Evolutionary conservation across 1,284 basidiomycete genomes (phyloP).

Genomic region (Pulchroboletus neoregius): DNA sequence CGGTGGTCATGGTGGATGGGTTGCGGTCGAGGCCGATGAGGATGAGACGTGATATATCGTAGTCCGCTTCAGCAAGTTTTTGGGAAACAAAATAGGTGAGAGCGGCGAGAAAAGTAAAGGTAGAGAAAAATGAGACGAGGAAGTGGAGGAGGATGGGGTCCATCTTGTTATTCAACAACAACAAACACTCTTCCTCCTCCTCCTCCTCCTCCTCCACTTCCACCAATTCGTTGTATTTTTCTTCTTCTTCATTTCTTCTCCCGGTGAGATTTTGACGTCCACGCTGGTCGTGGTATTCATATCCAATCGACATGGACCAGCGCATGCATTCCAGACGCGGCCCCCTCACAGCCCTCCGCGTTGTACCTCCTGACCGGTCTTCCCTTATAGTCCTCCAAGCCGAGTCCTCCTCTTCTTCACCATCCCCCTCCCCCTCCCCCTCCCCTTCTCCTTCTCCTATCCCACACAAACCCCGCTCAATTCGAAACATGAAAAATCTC

Average conservation of each 20-base stretch:
- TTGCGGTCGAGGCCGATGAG: slow-evolving; percentile 51
- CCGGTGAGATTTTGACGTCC: slow-evolving; percentile 21
- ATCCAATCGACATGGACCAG: slow-evolving; percentile 34
- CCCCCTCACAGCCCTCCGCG: slow-evolving; percentile 56
- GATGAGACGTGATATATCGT: slow-evolving; percentile 55
- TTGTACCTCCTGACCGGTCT: slow-evolving; percentile 48
- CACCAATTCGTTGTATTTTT: slow-evolving; percentile 23
- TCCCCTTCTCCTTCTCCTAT: slow-evolving; percentile 44
- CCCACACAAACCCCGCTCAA: slow-evolving; percentile 39
- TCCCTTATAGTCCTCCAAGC: slow-evolving; percentile 47
- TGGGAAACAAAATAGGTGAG: slow-evolving; percentile 40
- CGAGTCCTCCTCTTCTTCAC: slow-evolving; percentile 44
- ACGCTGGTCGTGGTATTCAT: slow-evolving; percentile 49
- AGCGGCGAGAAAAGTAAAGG: slow-evolving; percentile 46
- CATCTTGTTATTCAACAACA: slow-evolving; percentile 11
- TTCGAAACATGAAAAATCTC: slow-evolving; percentile 72
- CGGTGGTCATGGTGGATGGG: slow-evolving; percentile 18
- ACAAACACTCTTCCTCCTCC: slow-evolving; percentile 22
- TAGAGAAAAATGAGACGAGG: slow-evolving; percentile 46
- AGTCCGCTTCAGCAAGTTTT: slow-evolving; percentile 51
- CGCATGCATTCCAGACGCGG: slow-evolving; percentile 48
- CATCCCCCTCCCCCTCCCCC: slow-evolving; percentile 41
- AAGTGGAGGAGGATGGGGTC: slow-evolving; percentile 29
- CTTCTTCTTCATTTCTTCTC: slow-evolving; percentile 20
- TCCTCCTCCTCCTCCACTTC: slow-evolving; percentile 8